Conservation (phyloP, 2,329 filamentous ascomycete genomes). For the Arthrobotrys conoides region DNA sequence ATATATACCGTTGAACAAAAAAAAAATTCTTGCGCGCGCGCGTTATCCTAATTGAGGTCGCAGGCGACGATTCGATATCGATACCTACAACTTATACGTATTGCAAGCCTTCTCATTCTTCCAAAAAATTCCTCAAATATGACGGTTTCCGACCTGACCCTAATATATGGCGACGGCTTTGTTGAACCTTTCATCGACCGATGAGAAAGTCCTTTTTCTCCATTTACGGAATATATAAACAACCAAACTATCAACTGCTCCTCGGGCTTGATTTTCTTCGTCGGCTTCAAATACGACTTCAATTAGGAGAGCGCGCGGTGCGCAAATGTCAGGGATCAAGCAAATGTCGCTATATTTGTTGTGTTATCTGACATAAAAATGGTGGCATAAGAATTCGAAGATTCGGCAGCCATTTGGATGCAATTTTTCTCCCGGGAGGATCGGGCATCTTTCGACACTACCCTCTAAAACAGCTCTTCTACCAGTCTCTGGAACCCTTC, state of each 20-base stretch:
- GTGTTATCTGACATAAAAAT: no score
- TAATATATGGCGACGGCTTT: not conserved
- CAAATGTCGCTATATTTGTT: no score
- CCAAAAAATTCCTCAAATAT: not conserved
- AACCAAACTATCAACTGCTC: not conserved
- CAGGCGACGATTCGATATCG: not conserved
- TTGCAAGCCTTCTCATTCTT: slow-evolving; percentile 15
- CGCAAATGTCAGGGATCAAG: not conserved
- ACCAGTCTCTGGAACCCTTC: no score
- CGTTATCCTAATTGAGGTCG: slow-evolving; percentile 10
- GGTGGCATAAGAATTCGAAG: no score
- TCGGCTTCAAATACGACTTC: not conserved
- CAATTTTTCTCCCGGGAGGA: no score
- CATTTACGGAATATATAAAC: not conserved
- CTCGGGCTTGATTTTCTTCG: not conserved
- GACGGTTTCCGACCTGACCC: not conserved
- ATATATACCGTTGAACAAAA: not conserved
- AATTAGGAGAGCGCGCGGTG: not conserved
- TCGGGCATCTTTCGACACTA: not conserved
- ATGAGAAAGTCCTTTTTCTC: not conserved
- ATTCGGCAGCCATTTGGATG: no score
- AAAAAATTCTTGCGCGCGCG: not conserved
- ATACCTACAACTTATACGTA: not conserved
- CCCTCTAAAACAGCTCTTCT: not conserved
- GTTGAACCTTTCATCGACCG: slow-evolving; percentile 1